phyloP scores from a whole-genome alignment of 2,329 filamentous ascomycete genomes.

The Calonectria hawksworthii region DNA sequence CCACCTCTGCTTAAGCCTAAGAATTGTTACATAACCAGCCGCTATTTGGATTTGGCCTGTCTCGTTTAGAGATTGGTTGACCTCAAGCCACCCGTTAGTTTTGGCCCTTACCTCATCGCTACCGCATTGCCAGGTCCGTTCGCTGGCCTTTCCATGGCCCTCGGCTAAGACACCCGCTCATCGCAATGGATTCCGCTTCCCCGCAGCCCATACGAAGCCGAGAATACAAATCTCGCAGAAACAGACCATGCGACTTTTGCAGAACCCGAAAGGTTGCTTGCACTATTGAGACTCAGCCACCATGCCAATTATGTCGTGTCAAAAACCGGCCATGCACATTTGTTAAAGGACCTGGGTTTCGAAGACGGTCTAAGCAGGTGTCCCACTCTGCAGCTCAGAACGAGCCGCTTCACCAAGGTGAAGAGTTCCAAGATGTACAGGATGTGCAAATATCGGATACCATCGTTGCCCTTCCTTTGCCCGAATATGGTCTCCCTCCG shows the following conservation, averaged over 20 bases:
- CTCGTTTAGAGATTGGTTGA: not conserved
- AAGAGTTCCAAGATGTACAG: not conserved
- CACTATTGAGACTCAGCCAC: not conserved
- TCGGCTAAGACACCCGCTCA: not conserved
- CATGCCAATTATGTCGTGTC: not conserved
- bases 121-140: too few relatives aligned
- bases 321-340: not conserved
- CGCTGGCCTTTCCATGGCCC: too few relatives aligned
- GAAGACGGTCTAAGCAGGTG: not conserved
- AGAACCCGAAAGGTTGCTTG: not conserved
- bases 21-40: not conserved
- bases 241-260: not conserved
- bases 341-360: not conserved
- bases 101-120: not conserved
- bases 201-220: not conserved
- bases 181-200: not conserved
- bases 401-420: not conserved
- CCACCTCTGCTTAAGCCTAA: not conserved
- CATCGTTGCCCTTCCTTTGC: not conserved
- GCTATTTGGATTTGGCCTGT: not conserved
- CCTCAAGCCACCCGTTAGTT: not conserved
- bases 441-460: not conserved
- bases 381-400: not conserved
- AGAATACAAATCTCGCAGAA: not conserved
- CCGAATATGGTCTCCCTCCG: not conserved